A percentile compares a stretch with the other conserved stretches of the same genome.
phyloP scores from a whole-genome alignment of 257 asterid species.

The Nyctanthes arbortristis region DNA sequence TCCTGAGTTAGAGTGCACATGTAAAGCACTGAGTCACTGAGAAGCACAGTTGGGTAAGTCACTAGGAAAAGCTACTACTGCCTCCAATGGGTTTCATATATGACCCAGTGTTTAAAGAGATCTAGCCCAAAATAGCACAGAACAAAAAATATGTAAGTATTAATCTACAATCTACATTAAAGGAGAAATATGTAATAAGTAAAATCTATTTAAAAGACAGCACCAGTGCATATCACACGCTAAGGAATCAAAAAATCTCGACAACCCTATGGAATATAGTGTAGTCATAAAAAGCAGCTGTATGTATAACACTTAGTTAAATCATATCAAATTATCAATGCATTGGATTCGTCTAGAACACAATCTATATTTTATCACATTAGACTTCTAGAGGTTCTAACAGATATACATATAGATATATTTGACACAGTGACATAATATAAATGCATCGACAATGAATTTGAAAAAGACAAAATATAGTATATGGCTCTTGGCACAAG shows the following conservation, averaged over 20 bases:
- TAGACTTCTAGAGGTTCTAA: neutral
- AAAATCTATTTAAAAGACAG: neutral
- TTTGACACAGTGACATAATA: neutral
- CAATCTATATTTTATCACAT: neutral
- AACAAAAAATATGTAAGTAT: neutral
- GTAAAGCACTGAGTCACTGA: neutral
- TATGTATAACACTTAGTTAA: neutral
- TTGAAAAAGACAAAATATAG: neutral
- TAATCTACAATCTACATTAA: neutral
- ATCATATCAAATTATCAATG: neutral
- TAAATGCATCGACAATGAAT: conserved; percentile 3
- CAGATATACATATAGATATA: neutral
- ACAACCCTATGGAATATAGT: neutral
- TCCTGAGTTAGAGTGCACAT: neutral
- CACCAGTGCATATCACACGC: neutral
- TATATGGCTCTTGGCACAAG: neutral
- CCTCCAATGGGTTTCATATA: neutral
- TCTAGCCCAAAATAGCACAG: neutral
- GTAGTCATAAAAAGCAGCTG: neutral
- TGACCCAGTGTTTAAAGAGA: neutral
- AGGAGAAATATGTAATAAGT: neutral
- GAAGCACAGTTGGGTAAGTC: neutral
- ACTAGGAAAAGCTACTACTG: neutral
- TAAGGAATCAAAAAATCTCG: neutral
- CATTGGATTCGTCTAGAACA: neutral